A percentile compares a stretch with the other conserved stretches of the same genome.
Conservation (phyloP, 169 alveolate species). For the Theileria luwenshuni region DNA sequence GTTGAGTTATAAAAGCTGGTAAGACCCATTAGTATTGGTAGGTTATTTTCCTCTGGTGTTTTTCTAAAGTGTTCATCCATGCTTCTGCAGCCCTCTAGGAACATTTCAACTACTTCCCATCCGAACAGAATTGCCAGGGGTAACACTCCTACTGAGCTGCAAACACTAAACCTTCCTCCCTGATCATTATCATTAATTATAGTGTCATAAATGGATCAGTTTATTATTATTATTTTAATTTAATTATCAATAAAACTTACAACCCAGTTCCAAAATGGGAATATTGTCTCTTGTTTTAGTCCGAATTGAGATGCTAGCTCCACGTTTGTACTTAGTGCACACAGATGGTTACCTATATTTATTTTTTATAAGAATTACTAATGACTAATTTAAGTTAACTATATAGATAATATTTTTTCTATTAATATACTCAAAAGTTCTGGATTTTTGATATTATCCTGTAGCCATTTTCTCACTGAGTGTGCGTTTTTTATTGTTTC, state of each 20-base stretch:
- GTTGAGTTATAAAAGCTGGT: constrained; percentile 92
- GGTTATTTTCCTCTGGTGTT: constrained; percentile 80
- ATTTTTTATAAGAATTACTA: not conserved
- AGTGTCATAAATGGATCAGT: not conserved
- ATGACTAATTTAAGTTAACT: too few species aligned
- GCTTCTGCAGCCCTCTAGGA: constrained; percentile 84
- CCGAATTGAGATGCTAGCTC: constrained; percentile 92
- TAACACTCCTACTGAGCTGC: constrained; percentile 97
- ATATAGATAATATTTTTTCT: too few species aligned
- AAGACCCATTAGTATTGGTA: constrained; percentile 94
- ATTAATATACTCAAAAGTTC: constrained; percentile 40
- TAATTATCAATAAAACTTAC: constrained; percentile 46
- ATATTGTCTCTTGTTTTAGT: constrained; percentile 89
- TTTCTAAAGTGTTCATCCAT: constrained; percentile 90
- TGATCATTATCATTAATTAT: not conserved
- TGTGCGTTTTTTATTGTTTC: constrained; percentile 98
- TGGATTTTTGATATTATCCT: constrained; percentile 73
- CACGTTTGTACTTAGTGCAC: constrained; percentile 94
- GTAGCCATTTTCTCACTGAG: constrained; percentile 88
- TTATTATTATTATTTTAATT: too few species aligned
- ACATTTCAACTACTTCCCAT: constrained; percentile 80
- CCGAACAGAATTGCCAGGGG: constrained; percentile 95
- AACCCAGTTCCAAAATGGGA: constrained; percentile 99
- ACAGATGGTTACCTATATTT: constrained; percentile 81
- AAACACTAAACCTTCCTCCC: constrained; percentile 97